Evolutionary conservation across 169 alveolate species (phyloP).

Genomic region (Nephromyces sp.): DNA sequence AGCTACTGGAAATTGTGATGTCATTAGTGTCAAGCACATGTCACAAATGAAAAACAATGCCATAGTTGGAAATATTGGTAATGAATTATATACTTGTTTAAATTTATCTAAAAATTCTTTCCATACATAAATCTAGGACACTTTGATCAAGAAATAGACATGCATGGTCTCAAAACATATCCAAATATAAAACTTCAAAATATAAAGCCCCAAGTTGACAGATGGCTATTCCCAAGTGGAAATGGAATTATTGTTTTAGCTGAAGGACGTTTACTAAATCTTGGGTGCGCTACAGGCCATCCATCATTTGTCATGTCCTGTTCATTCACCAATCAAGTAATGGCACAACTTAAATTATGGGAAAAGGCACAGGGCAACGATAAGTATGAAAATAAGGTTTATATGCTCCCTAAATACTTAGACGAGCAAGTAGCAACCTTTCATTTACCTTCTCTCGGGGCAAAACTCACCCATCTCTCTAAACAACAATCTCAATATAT

Average conservation of each 20-base stretch:
- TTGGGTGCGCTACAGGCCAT: slow-evolving; percentile 98
- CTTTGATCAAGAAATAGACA: slow-evolving; percentile 93
- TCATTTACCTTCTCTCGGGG: slow-evolving; percentile 85
- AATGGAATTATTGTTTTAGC: slow-evolving; percentile 87
- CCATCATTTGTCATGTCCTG: slow-evolving; percentile 96
- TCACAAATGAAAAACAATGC: slow-evolving; percentile 94
- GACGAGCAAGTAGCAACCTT: slow-evolving; percentile 94
- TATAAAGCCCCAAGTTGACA: slow-evolving; percentile 87
- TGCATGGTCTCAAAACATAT: slow-evolving; percentile 68
- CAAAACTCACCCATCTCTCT: slow-evolving; percentile 80
- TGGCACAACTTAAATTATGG: slow-evolving; percentile 80
- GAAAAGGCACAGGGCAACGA: too few species aligned
- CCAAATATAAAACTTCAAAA: slow-evolving; percentile 74
- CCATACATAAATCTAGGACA: slow-evolving; percentile 83
- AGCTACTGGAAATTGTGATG: slow-evolving; percentile 89
- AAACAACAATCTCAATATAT: slow-evolving; percentile 85
- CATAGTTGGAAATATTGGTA: slow-evolving; percentile 58
- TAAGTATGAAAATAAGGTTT: slow-evolving; percentile 62
- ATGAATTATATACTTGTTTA: too few species aligned
- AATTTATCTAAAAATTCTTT: neutral
- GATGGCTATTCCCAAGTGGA: slow-evolving; percentile 53
- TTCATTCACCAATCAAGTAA: slow-evolving; percentile 88
- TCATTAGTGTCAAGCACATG: slow-evolving; percentile 85
- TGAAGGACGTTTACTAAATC: slow-evolving; percentile 90
- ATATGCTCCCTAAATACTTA: slow-evolving; percentile 83